phyloP scores from a whole-genome alignment of 371 early-diverging fungal species.

The Gilbertella persicaria region DNA sequence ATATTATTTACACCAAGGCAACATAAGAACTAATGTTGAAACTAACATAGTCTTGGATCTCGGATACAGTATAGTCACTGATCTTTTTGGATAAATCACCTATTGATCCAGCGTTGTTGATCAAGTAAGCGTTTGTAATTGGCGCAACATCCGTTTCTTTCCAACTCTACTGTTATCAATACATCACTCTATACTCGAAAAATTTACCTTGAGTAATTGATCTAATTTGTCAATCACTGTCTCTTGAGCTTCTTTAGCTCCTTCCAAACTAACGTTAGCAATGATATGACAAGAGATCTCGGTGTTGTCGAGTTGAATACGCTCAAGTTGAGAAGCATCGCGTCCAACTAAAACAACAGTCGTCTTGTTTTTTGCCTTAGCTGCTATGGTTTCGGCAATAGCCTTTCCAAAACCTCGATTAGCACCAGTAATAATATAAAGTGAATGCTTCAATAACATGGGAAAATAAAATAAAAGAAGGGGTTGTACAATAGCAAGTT shows the following conservation, averaged over 20 bases:
- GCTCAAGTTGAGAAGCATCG: constrained; percentile 19
- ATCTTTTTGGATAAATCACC: constrained; percentile 72
- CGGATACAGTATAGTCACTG: constrained; percentile 51
- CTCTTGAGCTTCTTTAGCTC: constrained; percentile 18
- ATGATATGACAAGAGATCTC: constrained; percentile 17
- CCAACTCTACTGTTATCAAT: constrained; percentile 16
- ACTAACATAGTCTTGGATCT: constrained; percentile 54
- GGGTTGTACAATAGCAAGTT: background rate
- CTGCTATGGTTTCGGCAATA: constrained; percentile 50
- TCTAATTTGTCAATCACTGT: constrained; percentile 18
- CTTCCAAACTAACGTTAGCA: constrained; percentile 21
- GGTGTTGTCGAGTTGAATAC: constrained; percentile 9
- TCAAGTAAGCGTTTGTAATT: constrained; percentile 55
- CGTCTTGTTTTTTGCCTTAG: constrained; percentile 21
- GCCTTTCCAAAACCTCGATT: constrained; percentile 79
- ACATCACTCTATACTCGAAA: background rate
- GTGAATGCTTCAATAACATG: constrained; percentile 22
- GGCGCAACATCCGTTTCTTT: constrained; percentile 20
- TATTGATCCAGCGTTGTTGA: constrained; percentile 85
- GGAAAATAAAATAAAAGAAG: background rate
- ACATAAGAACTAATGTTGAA: constrained; percentile 62
- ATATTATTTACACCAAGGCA: constrained; percentile 46
- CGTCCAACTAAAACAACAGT: constrained; percentile 64
- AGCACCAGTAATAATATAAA: constrained; percentile 77
- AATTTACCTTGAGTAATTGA: constrained; percentile 16